Base-by-base conservation (phyloP, 768 basidiomycete genomes). In the Kwoniella botswanensis region DNA sequence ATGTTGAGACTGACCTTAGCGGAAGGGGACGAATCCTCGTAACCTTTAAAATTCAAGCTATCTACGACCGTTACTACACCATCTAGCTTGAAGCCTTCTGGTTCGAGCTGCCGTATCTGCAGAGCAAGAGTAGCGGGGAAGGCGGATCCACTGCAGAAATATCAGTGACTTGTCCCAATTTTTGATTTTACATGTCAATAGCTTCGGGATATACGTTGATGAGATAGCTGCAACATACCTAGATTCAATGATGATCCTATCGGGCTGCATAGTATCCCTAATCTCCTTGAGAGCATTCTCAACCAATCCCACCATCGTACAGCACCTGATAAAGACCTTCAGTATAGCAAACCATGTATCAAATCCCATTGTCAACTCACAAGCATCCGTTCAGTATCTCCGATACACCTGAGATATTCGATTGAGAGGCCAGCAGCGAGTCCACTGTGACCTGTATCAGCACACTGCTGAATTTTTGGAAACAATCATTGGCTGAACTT, bases 371-470 rank as follows among this genome's bases (percentile, higher is more conserved):
- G 56, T 56, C 53, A 5, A 74, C 89, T 84, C 75, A 94, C 94
- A 96, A 89, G 87, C 94, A 97, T n/a, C 94, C 94, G 83, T 96
- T 97, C 73, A 94, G 83, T 63, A 98, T 97, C 83, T 98, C 94
- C 76, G 90, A 93, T 67, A 98, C 94, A 0, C 92, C 93, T 18
- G 92, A 85, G 54, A 98, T 83, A 12, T 81, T 85, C 62, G 89
- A 93, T 78, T 94, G 90, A 69, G 90, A 87, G 15, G 93, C 94
- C 17, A 98, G 88, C 74, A 95, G 90, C 75, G 93, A 94, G 80
- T 98, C 94, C 60, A 98, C 94, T 92, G 70, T 13, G 12, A 52
- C 15, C 12, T 17, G 17, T 1, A 70, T 21, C 35, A 29, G 3
- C n/a, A 53, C 21, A 26, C 55, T 26, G 26, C 26, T 26, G 4